Evolutionary conservation across 148 eudicot species (phyloP), one percentile per base, ranked within the genome.

Genomic region (Talinum fruticosum): DNA sequence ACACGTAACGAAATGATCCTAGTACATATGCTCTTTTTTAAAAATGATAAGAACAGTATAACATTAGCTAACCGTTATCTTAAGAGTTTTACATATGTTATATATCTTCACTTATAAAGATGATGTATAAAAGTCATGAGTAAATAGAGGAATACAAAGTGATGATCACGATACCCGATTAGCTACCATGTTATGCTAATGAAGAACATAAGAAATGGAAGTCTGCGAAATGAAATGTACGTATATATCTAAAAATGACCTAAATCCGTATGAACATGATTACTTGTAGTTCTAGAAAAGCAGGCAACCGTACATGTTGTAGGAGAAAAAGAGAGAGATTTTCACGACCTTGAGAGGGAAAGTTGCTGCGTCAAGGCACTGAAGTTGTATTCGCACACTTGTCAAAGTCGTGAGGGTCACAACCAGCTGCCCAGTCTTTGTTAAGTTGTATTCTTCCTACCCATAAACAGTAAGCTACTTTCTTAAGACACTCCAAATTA

Each of bases 391-490:
- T 59, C 28, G 29, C n/a, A 59, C 28, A 59, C 0, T 59, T 59
- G 64, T 59, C 64, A 59, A 59, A 59, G n/a, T 59, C 64, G 10
- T 51, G 26, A n/a, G 64, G 64, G 6, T 59, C 5, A 59, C 64
- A n/a, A 59, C 10, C 10, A 59, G 64, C 64, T 59, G 64, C 29
- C 29, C 64, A 24, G 26, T 24, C 29, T 23, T 59, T n/a, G 64
- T 8, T 23, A n/a, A 71, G 6, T 54, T 45, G 65, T 79, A 59
- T 45, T 32, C 73, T 70, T 65, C 38, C 44, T 66, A 69, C 62
- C 53, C 8, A 41, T 49, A 45, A 65, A 59, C 53, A 57, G 51
- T 66, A 44, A 72, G 76, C 64, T 47, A 65, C 66, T 64, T 72
- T 24, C 1, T 62, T 69, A 72, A 79, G 81, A 61, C 38, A 57